Percentiles rank a stretch among this genome's conserved stretches.
phyloP scores from a whole-genome alignment of 805 yeast species.

The Cyberlindnera nakhonratchasimensis region DNA sequence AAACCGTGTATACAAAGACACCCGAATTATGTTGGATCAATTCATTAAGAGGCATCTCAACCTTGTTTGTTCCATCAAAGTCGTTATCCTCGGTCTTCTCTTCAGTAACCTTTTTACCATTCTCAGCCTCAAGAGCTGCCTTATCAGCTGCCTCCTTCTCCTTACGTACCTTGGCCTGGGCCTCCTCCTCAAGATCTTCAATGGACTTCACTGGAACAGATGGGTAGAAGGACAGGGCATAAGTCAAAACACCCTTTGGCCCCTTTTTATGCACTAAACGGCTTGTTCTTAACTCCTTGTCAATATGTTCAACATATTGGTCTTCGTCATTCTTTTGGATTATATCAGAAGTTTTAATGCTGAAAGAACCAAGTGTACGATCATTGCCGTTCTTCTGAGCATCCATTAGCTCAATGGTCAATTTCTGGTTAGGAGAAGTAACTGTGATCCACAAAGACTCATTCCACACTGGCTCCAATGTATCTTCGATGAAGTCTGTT shows the following conservation, averaged over 20 bases:
- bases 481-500: conserved; percentile 63
- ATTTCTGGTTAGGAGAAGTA: conserved; percentile 74
- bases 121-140: conserved; percentile 25
- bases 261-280: conserved; percentile 71
- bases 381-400: conserved; percentile 76
- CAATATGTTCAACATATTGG: conserved; percentile 53
- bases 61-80: conserved; percentile 34
- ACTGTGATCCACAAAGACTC: conserved; percentile 80
- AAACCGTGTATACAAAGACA: conserved; percentile 63
- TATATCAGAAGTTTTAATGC: conserved; percentile 61
- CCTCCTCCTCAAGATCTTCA: conserved; percentile 62
- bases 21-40: conserved; percentile 65
- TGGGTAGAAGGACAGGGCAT: conserved; percentile 81
- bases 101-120: conserved; percentile 28
- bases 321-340: conserved; percentile 64
- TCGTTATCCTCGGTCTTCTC: conserved; percentile 38
- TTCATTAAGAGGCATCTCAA: conserved; percentile 55
- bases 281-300: conserved; percentile 53
- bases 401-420: conserved; percentile 91
- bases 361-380: conserved; percentile 82
- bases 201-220: conserved; percentile 73
- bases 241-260: conserved; percentile 77
- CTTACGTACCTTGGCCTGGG: conserved; percentile 38
- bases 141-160: conserved; percentile 30
- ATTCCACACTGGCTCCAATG: conserved; percentile 80